Base-by-base conservation (phyloP, 2,329 filamentous ascomycete species). In the Penicillium thymicola region DNA sequence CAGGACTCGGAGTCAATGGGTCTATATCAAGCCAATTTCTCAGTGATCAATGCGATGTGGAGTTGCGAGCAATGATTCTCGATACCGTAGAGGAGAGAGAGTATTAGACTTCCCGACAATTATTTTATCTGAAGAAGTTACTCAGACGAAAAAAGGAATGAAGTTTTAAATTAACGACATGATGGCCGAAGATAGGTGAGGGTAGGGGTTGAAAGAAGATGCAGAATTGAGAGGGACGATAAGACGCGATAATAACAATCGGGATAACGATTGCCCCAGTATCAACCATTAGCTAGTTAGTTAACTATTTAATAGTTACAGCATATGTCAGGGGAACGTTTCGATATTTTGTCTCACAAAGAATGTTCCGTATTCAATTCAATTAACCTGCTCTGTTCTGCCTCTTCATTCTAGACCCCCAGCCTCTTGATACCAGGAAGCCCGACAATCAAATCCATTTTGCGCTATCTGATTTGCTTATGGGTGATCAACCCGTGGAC, bases 231-330 rank as follows among this genome's bases (percentile, higher is more conserved):
- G 44, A 32, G 34, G 36, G 28, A 49, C 51, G 52, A 55, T 55
- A 55, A 55, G 52, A 50, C 46, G 42, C 50, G 52, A 55, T 55
- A 55, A 55, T 55, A 51, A 55, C 52, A 55, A 50, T 55, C 38
- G 45, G 52, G 52, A 55, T 55, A 55, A 55, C 52, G 46, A 51
- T 55, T 55, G 45, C 52, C 45, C 52, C 52, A 51, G 49, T 45
- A 45, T 51, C 49, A 28, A 25, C 18, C 21, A 51, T 34, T n/a
- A n/a, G n/a, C n/a, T n/a, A n/a, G n/a, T n/a, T n/a, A n/a, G n/a
- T n/a, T n/a, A n/a, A n/a, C n/a, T n/a, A n/a, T n/a, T n/a, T n/a
- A n/a, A n/a, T n/a, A n/a, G n/a, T n/a, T n/a, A 21, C 21, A 21
- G 3, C 2, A 21, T 21, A 51, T 45, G 49, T 44, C 21, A 36